These are phyloP conservation scores for Diaporthe caulivora DNA, from an alignment of 2,329 filamentous ascomycete genomes.

Conservation along the genomic window DNA sequence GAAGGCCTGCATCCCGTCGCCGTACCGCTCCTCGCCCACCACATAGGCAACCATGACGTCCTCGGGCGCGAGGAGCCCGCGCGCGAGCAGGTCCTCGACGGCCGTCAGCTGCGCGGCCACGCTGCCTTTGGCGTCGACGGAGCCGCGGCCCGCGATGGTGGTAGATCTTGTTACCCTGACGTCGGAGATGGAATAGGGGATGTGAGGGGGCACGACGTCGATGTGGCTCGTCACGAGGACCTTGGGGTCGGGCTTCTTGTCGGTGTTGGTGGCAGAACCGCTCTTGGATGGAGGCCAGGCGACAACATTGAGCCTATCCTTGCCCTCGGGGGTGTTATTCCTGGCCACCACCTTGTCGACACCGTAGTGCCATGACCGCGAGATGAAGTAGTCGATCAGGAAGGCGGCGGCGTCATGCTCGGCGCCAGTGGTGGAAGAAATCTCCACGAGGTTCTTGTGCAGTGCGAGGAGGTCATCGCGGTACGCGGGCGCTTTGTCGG, in stretches of 20 bases:
- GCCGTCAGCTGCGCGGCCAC: constrained; percentile 82
- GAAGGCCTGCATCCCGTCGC: constrained; percentile 81
- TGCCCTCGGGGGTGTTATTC: constrained; percentile 47
- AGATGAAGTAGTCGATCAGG: constrained; percentile 74
- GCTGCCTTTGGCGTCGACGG: constrained; percentile 77
- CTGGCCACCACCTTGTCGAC: constrained; percentile 56
- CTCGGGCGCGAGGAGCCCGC: constrained; percentile 47
- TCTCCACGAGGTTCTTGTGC: constrained; percentile 81
- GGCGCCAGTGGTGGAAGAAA: constrained; percentile 77
- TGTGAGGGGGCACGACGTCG: constrained; percentile 80
- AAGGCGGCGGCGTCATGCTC: constrained; percentile 78
- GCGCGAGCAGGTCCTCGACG: constrained; percentile 64
- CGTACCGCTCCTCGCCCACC: constrained; percentile 85
- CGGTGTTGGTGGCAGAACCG: constrained; percentile 48
- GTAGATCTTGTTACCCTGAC: constrained; percentile 58
- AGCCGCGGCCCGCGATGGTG: constrained; percentile 78
- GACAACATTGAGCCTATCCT: constrained; percentile 78
- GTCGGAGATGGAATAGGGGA: constrained; percentile 73
- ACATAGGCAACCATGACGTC: constrained; percentile 75
- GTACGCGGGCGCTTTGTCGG: constrained; percentile 49
- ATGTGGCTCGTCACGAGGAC: constrained; percentile 84
- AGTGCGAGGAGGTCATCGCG: constrained; percentile 73
- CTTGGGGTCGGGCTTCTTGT: constrained; percentile 57
- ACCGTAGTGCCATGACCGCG: constrained; percentile 57
- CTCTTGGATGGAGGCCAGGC: constrained; percentile 69